Conservation (phyloP, 2,329 filamentous ascomycete genomes). For the Monilinia aucupariae region DNA sequence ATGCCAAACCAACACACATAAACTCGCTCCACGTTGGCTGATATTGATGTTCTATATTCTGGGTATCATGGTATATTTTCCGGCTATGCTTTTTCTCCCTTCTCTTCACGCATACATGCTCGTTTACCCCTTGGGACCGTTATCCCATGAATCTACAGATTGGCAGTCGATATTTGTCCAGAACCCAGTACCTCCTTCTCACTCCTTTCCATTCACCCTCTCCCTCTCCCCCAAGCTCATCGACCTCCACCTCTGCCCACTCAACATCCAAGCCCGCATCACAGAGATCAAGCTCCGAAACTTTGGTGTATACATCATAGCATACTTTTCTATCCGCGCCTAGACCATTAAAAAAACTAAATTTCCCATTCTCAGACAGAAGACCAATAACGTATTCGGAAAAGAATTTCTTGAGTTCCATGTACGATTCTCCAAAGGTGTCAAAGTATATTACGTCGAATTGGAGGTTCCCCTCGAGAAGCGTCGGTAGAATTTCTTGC, state of each 20-base stretch:
- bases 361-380: conserved; percentile 65
- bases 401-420: conserved; percentile 79
- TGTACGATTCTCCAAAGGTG: conserved; percentile 93
- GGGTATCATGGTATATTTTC: conserved; percentile 6
- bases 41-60: neutral
- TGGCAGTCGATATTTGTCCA: conserved; percentile 71
- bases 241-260: conserved; percentile 72
- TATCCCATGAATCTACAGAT: conserved; percentile 62
- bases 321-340: conserved; percentile 88
- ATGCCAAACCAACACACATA: neutral
- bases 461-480: conserved; percentile 62
- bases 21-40: neutral
- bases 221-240: conserved; percentile 56
- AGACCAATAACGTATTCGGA: conserved; percentile 78
- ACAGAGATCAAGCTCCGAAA: conserved; percentile 83
- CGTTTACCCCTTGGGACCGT: neutral
- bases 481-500: conserved; percentile 70
- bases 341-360: conserved; percentile 86
- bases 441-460: conserved; percentile 96
- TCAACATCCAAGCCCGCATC: conserved; percentile 87
- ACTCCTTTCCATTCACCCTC: conserved; percentile 84
- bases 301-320: conserved; percentile 92
- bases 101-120: neutral
- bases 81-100: neutral
- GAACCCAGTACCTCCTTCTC: conserved; percentile 80